phyloP scores from a whole-genome alignment of 768 basidiomycete genomes.

The Termitomyces sp. region DNA sequence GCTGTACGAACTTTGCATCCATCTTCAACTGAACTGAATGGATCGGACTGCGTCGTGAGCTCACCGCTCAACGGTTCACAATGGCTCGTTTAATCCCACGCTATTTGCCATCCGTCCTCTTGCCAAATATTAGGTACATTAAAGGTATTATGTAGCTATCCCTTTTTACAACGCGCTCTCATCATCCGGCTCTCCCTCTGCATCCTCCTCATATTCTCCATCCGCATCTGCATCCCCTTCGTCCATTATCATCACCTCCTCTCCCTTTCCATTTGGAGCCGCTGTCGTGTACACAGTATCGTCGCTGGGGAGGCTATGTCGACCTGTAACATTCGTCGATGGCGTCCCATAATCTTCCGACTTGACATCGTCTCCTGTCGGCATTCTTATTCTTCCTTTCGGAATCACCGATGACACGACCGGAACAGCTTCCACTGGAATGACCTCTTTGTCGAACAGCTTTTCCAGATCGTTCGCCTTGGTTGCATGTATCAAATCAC shows the following conservation, averaged over 20 bases:
- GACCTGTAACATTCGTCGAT: not conserved
- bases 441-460: slow-evolving; percentile 6
- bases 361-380: slow-evolving; percentile 34
- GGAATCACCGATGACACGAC: not conserved
- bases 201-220: slow-evolving; percentile 43
- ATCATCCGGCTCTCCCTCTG: slow-evolving; percentile 37
- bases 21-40: slow-evolving; percentile 34
- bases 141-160: slow-evolving; percentile 15
- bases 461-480: not conserved
- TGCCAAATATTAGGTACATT: slow-evolving; percentile 20
- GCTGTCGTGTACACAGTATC: slow-evolving; percentile 31
- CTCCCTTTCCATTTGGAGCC: slow-evolving; percentile 9
- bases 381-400: slow-evolving; percentile 5
- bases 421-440: not conserved
- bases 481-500: slow-evolving; percentile 1
- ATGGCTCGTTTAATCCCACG: slow-evolving; percentile 26
- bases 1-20: slow-evolving; percentile 40
- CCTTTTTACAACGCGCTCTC: slow-evolving; percentile 25
- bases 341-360: slow-evolving; percentile 35
- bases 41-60: slow-evolving; percentile 15
- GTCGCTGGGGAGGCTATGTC: not conserved
- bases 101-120: slow-evolving; percentile 21
- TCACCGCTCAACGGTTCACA: slow-evolving; percentile 20
- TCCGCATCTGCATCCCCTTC: slow-evolving; percentile 26
- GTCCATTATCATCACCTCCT: not conserved